Evolutionary conservation across 805 yeast species (phyloP), one percentile per base, ranked within the genome.

Genomic region (Yamadazyma kitorensis): DNA sequence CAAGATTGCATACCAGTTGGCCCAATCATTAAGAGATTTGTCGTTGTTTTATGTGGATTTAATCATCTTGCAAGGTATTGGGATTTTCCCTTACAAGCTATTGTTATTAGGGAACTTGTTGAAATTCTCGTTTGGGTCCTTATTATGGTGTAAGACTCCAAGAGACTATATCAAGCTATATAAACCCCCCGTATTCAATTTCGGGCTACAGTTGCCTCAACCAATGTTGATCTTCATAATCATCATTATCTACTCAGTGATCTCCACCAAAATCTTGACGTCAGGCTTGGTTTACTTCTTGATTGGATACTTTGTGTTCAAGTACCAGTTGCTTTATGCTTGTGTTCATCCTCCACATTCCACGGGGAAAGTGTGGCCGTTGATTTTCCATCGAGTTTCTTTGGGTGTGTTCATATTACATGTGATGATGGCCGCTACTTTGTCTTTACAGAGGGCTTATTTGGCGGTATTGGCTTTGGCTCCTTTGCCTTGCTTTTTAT

Each of bases 281-380:
- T 85, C 95, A 8, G 96, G 98, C 0, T 62, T 88, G 37, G 67
- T 82, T 1, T 91, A 93, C 57, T 91, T 91, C 54, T 58, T 85
- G 11, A 62, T 87, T 36, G 97, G 98, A 0, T 91, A 79, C 57
- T 82, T 80, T 54, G 95, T 89, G 6, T 87, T 80, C 72, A 91
- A 91, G 60, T 91, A 89, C 56, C 96, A 88, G 58, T 67, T 91
- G 40, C 66, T 93, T 44, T 91, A 86, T 55, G 83, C 96, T 0
- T 82, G 93, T 65, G 88, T 87, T 20, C 98, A 93, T 57, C 89
- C 95, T 7, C 96, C 94, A 24, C 98, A 93, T 60, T 88, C 96
- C 0, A 93, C 96, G 0, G 98, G 98, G 1, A 85, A 84, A 53
- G 94, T 91, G 1, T 91, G 97, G 98, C 95, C 96, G 0, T 66